phyloP scores from a whole-genome alignment of 1,284 basidiomycete genomes.

The Naganishia liquefaciens region DNA sequence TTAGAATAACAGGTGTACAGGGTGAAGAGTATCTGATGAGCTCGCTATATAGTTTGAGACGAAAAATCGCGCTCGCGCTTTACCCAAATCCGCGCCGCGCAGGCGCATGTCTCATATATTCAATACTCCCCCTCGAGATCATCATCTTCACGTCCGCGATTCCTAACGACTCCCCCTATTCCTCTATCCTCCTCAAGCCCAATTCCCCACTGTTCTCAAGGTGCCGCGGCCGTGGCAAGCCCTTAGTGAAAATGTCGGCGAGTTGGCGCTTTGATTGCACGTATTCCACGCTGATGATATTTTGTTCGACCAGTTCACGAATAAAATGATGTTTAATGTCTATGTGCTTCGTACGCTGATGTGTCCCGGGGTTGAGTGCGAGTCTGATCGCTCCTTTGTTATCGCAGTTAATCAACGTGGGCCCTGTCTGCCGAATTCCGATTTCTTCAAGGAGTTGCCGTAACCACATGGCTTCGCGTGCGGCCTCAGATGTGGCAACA shows the following conservation, averaged over 20 bases:
- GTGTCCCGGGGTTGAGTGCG: neutral
- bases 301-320: conserved; percentile 10
- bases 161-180: too few species aligned
- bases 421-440: neutral
- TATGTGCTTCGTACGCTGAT: conserved; percentile 27
- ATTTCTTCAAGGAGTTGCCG: conserved; percentile 41
- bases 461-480: conserved; percentile 54
- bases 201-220: neutral
- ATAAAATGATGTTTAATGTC: conserved; percentile 21
- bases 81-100: too few species aligned
- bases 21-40: too few species aligned
- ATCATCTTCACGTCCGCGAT: neutral
- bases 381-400: conserved; percentile 35
- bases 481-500: conserved; percentile 57
- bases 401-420: conserved; percentile 33
- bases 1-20: too few species aligned
- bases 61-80: too few species aligned
- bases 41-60: too few species aligned
- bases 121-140: neutral
- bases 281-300: conserved; percentile 2
- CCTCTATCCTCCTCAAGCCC: neutral
- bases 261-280: conserved; percentile 14
- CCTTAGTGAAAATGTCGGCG: conserved; percentile 31
- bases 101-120: too few species aligned
- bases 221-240: neutral